Base-by-base conservation (phyloP, 108 stramenopile species). In the Fistulifera pelliculosa region DNA sequence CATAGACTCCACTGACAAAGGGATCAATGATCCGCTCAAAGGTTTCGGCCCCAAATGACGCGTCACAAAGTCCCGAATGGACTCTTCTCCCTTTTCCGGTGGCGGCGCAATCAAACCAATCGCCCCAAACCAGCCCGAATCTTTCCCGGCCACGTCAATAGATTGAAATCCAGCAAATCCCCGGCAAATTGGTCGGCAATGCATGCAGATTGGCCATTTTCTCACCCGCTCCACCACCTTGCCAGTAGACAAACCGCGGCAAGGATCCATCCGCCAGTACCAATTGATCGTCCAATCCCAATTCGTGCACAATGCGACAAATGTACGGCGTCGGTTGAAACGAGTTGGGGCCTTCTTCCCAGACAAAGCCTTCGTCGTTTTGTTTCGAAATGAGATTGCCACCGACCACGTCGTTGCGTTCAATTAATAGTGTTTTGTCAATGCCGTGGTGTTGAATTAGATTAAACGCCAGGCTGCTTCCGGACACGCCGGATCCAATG, bases 1-100 rank as follows among this genome's bases (percentile, higher is more conserved):
- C 95, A 64, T 98, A 98, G 2, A 98, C 94, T 11, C 97, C 97
- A 17, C 77, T 81, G 17, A 98, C 94, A 60, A 98, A 96, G 25
- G 97, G 97, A 52, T 98, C 97, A 56, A 98, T 95, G 42, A 84
- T 66, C 24, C 91, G 62, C 44, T 76, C 58, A 68, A 95, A 96
- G 19, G 83, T 85, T 66, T 98, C 95, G 40, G 78, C 78, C 97
- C 97, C 10, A 96, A 70, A 31, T 76, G 83, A 23, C 97, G 69
- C 14, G 90, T 92, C 7, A 96, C 91, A 73, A 83, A 98, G 35
- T 97, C 96, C 26, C 82, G 76, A 35, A 98, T 90, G 8, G 88
- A 86, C 66, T 98, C 97, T 66, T 98, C 96, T 43, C 81, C 76
- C 17, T 55, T 74, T 10, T 58, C 57, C 27, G 88, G 73, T 48